Evolutionary conservation across 2,329 filamentous ascomycete genomes (phyloP).

Genomic region (Alternaria ethzedia): DNA sequence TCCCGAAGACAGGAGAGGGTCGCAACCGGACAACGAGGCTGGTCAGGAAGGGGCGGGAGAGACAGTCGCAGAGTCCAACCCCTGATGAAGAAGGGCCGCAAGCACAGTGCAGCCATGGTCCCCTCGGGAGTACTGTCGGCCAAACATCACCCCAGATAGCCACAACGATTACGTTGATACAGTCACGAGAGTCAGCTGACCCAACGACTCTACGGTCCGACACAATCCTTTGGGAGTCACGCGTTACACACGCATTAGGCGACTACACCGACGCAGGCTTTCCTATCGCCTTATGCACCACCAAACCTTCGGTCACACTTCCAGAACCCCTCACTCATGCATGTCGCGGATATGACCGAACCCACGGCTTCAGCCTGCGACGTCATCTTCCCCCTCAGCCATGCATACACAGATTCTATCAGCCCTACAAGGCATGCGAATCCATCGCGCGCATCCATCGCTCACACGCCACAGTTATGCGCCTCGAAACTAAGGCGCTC

Average conservation of each 20-base stretch:
- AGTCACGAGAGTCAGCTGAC: not conserved
- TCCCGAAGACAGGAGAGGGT: slow-evolving; percentile 9
- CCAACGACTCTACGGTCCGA: not conserved
- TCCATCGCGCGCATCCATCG: slow-evolving; percentile 10
- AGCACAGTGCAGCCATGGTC: not conserved
- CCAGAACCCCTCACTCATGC: slow-evolving; percentile 9
- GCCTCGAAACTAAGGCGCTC: slow-evolving; percentile 4
- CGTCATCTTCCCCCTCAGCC: slow-evolving; percentile 2
- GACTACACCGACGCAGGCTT: not conserved
- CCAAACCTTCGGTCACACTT: slow-evolving; percentile 2
- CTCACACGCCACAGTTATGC: slow-evolving; percentile 8
- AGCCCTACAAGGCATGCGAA: slow-evolving; percentile 12
- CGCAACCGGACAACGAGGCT: slow-evolving; percentile 2
- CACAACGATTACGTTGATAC: not conserved
- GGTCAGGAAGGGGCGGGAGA: not conserved
- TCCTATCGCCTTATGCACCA: not conserved
- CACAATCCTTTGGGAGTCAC: not conserved
- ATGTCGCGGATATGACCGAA: slow-evolving; percentile 10
- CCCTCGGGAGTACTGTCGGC: slow-evolving; percentile 5
- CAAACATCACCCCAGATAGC: not conserved
- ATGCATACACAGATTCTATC: slow-evolving; percentile 9
- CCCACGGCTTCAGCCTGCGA: not conserved
- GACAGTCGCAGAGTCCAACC: slow-evolving; percentile 1
- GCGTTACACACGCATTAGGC: not conserved
- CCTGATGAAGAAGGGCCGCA: slow-evolving; percentile 4